Base-by-base conservation (phyloP, 306 rosid species). In the Malus sieversii region DNA sequence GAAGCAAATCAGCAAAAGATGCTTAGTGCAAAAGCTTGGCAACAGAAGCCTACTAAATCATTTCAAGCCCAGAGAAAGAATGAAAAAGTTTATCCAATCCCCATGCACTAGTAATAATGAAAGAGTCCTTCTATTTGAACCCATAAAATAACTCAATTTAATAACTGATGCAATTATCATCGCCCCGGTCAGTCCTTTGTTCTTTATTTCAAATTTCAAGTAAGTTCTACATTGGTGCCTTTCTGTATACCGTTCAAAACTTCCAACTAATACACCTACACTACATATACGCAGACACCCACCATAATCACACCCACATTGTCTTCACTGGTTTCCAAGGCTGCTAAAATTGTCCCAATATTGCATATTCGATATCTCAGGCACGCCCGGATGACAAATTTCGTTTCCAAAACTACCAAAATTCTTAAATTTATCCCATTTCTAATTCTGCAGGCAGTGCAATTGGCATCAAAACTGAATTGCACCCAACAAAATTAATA, bases 1-100 rank as follows among this genome's bases (percentile, higher is more conserved):
- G 97, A 92, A 84, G 98, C 86, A 85, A 89, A 92, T 84, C 96
- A 89, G 90, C 68, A 83, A 79, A 83, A 80, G 27, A 79, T 33
- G 75, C 51, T 57, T 10, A 23, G 10, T 8, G 15, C 6, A 29
- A 71, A 67, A 80, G 66, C 70, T 78, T 63, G 76, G 73, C 66
- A 66, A 83, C 71, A 52, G 46, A n/a, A 76, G 60, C 29, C 58
- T 23, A 60, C 23, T 9, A 44, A 59, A 59, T 25, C 63, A 22
- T 25, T 71, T 66, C 64, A 77, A 75, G 59, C 69, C 78, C 23
- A 18, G 68, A 46, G 12, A 8, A 5, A 20, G 68, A 71, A 77
- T 52, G 19, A 69, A 76, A 78, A 38, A 46, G 48, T 72, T n/a
- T 23, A 60, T 74, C 74, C 44, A 72, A 32, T 19, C 33, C 68